phyloP scores from a whole-genome alignment of 768 basidiomycete species.

The Panus rudis region DNA sequence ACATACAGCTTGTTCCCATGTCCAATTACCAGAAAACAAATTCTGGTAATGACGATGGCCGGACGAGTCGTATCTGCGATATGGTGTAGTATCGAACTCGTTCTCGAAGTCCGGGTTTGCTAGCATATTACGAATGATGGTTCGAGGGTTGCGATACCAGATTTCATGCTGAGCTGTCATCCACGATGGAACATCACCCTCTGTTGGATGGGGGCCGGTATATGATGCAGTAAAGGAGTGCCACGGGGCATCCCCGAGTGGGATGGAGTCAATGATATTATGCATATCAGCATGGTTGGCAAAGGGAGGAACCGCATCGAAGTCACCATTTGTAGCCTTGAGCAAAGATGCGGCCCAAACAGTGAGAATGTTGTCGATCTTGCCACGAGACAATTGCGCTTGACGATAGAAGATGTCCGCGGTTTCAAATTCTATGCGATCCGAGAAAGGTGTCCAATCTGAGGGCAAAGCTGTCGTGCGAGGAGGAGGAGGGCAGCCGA shows the following conservation, averaged over 20 bases:
- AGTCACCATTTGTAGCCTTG: background rate
- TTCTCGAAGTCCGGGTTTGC: conserved; percentile 16
- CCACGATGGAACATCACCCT: conserved; percentile 13
- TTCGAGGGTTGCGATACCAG: conserved; percentile 18
- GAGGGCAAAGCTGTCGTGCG: background rate
- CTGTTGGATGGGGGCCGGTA: conserved; percentile 9
- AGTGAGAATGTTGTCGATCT: conserved; percentile 8
- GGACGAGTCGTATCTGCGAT: conserved; percentile 5
- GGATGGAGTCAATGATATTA: conserved; percentile 20
- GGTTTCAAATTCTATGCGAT: conserved; percentile 15
- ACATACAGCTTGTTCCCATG: conserved; percentile 11
- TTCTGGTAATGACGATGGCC: conserved; percentile 4
- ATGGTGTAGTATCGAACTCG: conserved; percentile 15
- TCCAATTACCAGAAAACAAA: conserved; percentile 10
- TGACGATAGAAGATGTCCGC: conserved; percentile 19
- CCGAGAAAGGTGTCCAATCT: conserved; percentile 10
- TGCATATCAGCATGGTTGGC: conserved; percentile 14
- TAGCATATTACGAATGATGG: conserved; percentile 14
- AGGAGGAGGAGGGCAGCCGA: too few species aligned
- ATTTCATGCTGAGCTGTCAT: conserved; percentile 18
- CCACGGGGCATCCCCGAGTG: conserved; percentile 24
- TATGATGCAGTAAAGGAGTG: conserved; percentile 16
- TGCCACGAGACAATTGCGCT: conserved; percentile 15
- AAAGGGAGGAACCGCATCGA: conserved; percentile 8
- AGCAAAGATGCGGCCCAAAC: conserved; percentile 13